phyloP scores from a whole-genome alignment of 1,139 yeast genomes.

The Yamadazyma songkhlaensis region DNA sequence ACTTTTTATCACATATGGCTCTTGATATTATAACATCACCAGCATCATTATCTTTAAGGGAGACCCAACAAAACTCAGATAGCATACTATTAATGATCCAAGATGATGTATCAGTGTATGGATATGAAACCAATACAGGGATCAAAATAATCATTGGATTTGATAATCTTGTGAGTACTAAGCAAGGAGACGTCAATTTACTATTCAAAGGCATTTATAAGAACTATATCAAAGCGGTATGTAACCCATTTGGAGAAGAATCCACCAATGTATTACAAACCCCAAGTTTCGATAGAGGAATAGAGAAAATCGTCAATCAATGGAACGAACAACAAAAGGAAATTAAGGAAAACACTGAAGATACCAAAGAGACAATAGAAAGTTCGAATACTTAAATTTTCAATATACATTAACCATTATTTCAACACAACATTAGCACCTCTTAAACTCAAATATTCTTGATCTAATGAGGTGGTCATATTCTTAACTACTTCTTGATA shows the following conservation, averaged over 20 bases:
- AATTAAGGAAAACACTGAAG: no score
- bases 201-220: conserved; percentile 46
- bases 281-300: conserved; percentile 35
- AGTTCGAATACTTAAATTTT: no score
- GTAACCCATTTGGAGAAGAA: conserved; percentile 53
- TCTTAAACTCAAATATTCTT: conserved; percentile 82
- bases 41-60: conserved; percentile 35
- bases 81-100: conserved; percentile 53
- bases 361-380: no score
- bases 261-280: conserved; percentile 30
- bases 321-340: conserved; percentile 20
- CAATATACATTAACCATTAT: conserved; percentile 19
- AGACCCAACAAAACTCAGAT: conserved; percentile 29
- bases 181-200: conserved; percentile 16
- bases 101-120: conserved; percentile 60
- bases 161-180: conserved; percentile 11
- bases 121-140: conserved; percentile 61
- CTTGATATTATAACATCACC: conserved; percentile 61
- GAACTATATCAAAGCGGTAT: conserved; percentile 47
- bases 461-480: conserved; percentile 90
- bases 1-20: conserved; percentile 66
- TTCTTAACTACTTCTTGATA: conserved; percentile 73
- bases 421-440: conserved; percentile 84
- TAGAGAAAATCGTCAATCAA: conserved; percentile 30
- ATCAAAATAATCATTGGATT: conserved; percentile 56